These are phyloP conservation scores for Rhizopogon rudus DNA, from an alignment of 768 basidiomycete genomes.

Conservation along the genomic window DNA sequence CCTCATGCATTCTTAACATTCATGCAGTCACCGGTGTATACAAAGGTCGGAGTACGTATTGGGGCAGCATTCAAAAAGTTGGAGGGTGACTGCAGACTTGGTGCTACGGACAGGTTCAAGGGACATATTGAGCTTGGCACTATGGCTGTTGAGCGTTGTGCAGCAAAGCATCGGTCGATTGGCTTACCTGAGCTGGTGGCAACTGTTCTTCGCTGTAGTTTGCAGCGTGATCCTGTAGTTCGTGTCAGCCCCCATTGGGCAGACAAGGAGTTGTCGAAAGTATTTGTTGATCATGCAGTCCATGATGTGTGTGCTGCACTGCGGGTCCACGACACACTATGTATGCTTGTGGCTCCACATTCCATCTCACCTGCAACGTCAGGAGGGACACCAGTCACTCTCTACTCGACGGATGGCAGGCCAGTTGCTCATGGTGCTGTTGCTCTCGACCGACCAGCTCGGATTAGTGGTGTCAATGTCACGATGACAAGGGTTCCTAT, in stretches of 20 bases:
- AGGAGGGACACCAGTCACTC: not conserved
- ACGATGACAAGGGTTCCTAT: not conserved
- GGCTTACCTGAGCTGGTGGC: conserved; percentile 28
- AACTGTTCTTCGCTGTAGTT: conserved; percentile 14
- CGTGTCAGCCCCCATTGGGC: conserved; percentile 17
- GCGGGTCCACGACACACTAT: conserved; percentile 9
- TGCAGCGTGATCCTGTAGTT: conserved; percentile 17
- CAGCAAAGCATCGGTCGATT: conserved; percentile 12
- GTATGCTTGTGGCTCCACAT: conserved; percentile 1
- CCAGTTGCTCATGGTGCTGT: conserved; percentile 1
- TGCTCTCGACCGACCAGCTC: not conserved
- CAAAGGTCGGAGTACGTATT: conserved; percentile 23
- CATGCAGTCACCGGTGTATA: too few species aligned
- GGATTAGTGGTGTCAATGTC: conserved; percentile 5
- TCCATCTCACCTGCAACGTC: conserved; percentile 2
- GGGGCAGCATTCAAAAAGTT: conserved; percentile 18
- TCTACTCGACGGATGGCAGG: not conserved
- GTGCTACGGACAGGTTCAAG: conserved; percentile 11
- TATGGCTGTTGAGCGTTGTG: conserved; percentile 21
- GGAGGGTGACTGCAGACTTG: conserved; percentile 6
- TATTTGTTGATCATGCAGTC: conserved; percentile 17
- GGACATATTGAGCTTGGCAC: conserved; percentile 25
- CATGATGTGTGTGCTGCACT: conserved; percentile 14
- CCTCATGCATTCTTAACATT: too few species aligned
- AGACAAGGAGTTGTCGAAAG: conserved; percentile 4